Base-by-base conservation (phyloP, 2,329 filamentous ascomycete genomes). In the Penicillium sp. region DNA sequence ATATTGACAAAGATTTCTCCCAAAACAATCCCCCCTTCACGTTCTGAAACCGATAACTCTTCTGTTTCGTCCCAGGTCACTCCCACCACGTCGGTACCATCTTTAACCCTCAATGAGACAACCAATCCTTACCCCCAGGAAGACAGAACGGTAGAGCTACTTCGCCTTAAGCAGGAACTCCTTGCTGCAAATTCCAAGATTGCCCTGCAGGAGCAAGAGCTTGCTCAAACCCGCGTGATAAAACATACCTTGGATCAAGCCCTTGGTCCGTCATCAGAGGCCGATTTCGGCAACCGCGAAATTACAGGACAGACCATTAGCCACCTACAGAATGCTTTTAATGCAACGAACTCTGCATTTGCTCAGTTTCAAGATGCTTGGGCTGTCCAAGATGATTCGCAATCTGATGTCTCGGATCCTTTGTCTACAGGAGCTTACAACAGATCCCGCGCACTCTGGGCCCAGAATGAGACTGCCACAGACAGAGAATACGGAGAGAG, bases 231-330 rank as follows among this genome's bases (percentile, higher is more conserved):
- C 13, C 82, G 82, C 40, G 80, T 84, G 48, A 82, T 84, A 55
- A 83, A 83, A 65, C 81, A 85, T 63, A 86, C 84, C 20, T 74
- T 86, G 61, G 82, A 86, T 57, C 82, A 86, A 64, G 78, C 79
- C 50, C 76, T 84, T 61, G 80, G 80, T 14, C 76, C 81, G 56
- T 76, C 81, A 7, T 82, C 80, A 31, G 81, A 84, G 60, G 70
- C 73, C 38, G 81, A 82, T 53, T 82, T 81, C 61, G 73, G 71
- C 53, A 69, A 71, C 39, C 77, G 72, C 54, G 79, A 83, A 46
- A 72, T 81, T 26, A 78, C 74, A 8, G 79, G 82, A 60, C 79
- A 80, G 56, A 80, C 79, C 10, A 76, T 82, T 49, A 75, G 74
- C 44, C 76, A 76, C 61, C 65, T 81, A 22, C 80, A 82, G 63